Conservation (phyloP, 225 moss, liverwort and hornwort genomes). For the Pseudisothecium myosuroides region DNA sequence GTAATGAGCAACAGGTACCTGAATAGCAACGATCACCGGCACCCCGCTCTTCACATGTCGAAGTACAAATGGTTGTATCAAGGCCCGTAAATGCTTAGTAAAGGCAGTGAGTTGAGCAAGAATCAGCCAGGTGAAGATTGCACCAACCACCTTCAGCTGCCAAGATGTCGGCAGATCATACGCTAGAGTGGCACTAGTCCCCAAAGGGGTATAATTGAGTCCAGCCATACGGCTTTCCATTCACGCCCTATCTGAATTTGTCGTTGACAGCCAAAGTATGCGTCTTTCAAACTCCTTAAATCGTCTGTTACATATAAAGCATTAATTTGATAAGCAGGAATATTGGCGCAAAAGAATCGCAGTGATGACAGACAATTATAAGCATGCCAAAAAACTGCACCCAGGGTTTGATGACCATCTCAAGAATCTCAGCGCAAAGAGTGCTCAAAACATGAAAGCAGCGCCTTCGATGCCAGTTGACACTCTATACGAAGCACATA, state of each 20-base stretch:
- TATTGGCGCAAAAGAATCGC: background rate
- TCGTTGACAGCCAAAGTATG: background rate
- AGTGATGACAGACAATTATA: background rate
- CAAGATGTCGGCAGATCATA: slow-evolving; percentile 32
- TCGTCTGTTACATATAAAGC: background rate
- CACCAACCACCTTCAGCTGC: slow-evolving; percentile 47
- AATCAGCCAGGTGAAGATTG: slow-evolving; percentile 48
- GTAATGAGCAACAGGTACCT: slow-evolving; percentile 31
- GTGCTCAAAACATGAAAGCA: background rate
- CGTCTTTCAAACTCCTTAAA: background rate
- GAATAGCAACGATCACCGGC: slow-evolving; percentile 54
- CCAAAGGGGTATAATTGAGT: background rate
- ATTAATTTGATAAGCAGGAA: background rate
- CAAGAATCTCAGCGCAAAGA: background rate
- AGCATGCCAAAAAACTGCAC: background rate
- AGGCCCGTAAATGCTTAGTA: slow-evolving; percentile 43
- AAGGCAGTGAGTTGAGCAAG: slow-evolving; percentile 41
- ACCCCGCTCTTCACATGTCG: slow-evolving; percentile 59
- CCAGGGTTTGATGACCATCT: background rate
- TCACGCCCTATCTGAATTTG: background rate
- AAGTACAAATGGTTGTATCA: slow-evolving; percentile 60
- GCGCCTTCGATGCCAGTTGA: background rate
- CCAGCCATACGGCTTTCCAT: slow-evolving; percentile 18
- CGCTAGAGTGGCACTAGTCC: background rate
- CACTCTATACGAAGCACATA: background rate